Evolutionary conservation across 371 early-diverging fungal species (phyloP).

Genomic region (Mucor piriformis): DNA sequence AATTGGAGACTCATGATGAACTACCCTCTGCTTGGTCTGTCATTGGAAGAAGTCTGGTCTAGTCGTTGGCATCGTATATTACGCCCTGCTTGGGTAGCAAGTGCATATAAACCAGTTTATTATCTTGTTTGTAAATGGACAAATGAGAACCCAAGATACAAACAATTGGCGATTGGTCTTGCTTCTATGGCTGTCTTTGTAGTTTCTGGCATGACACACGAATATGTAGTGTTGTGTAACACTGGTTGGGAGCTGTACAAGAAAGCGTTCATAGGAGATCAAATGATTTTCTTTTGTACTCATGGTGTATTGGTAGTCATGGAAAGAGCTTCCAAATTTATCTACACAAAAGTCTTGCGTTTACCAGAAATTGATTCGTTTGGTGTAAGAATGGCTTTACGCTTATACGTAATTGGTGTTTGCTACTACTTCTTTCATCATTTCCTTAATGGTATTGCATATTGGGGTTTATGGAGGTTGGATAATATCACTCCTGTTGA

Average conservation of each 20-base stretch:
- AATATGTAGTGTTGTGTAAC: constrained; percentile 32
- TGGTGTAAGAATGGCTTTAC: constrained; percentile 9
- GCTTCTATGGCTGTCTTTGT: constrained; percentile 37
- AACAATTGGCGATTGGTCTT: constrained; percentile 12
- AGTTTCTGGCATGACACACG: constrained; percentile 34
- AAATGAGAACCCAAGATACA: background rate
- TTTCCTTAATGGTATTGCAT: constrained; percentile 35
- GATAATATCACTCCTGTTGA: constrained; percentile 13
- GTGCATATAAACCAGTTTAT: constrained; percentile 21
- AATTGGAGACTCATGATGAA: constrained; percentile 24
- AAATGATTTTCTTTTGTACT: constrained; percentile 31
- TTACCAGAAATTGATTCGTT: background rate
- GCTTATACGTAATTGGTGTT: constrained; percentile 30
- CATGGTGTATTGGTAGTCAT: constrained; percentile 31
- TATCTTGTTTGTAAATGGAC: constrained; percentile 8
- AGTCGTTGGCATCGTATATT: constrained; percentile 23
- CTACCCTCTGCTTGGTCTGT: constrained; percentile 4
- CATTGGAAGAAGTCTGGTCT: constrained; percentile 20
- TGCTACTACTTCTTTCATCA: constrained; percentile 25
- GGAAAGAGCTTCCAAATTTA: constrained; percentile 4
- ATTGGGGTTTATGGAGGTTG: constrained; percentile 29
- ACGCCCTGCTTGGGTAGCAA: constrained; percentile 14
- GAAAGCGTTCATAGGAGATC: constrained; percentile 31
- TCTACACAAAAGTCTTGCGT: background rate
- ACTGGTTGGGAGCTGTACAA: constrained; percentile 33